Evolutionary conservation across 306 rosid genomes (phyloP), one percentile per base, ranked within the genome.

Genomic region (Phaseolus lunatus): DNA sequence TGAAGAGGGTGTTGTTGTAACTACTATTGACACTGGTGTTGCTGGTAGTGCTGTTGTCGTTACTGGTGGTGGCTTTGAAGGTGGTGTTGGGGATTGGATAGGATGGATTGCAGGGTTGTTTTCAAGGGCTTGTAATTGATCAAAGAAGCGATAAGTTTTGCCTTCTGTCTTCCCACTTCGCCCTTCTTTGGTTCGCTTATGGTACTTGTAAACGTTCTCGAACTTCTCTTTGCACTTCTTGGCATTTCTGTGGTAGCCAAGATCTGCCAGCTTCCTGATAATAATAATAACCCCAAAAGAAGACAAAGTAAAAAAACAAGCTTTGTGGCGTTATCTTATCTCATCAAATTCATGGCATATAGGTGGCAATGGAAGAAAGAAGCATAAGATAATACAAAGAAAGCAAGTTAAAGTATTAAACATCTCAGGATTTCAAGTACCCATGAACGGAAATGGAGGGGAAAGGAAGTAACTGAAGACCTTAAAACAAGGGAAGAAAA

Each of bases 201-300:
- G 99, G 73, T 95, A 95, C 86, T 95, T 95, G 88, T 89, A 92
- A 26, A 95, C 97, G 78, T 95, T 95, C 88, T 95, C 99, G 41
- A 95, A 95, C 67, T 95, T 95, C 88, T 95, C 99, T 73, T 92
- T 92, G 87, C 99, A 95, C 67, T 95, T 95, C 92, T 95, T 95
- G 16, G 97, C 89, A 72, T 82, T 89, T 84, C 99, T 86, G 58
- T 87, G 87, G 79, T 83, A 95, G 31, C 97, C 99, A 77, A 87
- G 91, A 64, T 91, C 97, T 39, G 91, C 97, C 63, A 95, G 85
- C 80, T 92, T 95, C 90, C 99, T 95, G 93, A 82, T 26, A 19
- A 12, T 26, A 19, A 62, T 18, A 44, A 20, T 39, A 45, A 33
- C 50, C 57, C 20, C 27, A 72, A 70, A 54, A 49, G 29, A 56